phyloP scores from a whole-genome alignment of 2,329 filamentous ascomycete species.

The Aureobasidium mangrovei region DNA sequence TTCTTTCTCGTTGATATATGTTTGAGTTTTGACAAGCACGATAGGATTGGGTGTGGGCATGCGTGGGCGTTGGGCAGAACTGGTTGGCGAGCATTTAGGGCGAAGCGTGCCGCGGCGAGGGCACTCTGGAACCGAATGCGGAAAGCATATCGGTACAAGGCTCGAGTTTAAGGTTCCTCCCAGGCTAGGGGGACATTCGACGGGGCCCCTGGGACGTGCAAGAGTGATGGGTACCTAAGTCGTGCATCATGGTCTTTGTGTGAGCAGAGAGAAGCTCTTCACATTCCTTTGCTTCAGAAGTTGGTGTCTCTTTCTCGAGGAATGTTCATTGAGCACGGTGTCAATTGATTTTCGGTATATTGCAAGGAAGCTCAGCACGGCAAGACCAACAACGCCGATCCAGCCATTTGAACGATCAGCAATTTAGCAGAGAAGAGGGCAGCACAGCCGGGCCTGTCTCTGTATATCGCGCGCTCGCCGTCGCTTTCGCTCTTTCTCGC shows the following conservation, averaged over 20 bases:
- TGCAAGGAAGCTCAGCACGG: no score
- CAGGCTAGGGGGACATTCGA: conserved; percentile 5
- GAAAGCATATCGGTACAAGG: neutral
- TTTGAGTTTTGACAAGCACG: neutral
- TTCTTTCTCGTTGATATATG: no score
- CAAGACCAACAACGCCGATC: no score
- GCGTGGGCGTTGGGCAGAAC: neutral
- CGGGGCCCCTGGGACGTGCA: conserved; percentile 3
- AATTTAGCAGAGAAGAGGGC: no score
- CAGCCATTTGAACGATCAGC: no score
- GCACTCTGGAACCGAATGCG: conserved; percentile 2
- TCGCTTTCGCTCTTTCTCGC: no score
- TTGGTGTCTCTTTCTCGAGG: neutral
- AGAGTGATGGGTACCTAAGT: neutral
- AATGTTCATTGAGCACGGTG: neutral
- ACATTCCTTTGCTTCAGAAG: conserved; percentile 6
- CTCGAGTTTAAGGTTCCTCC: conserved; percentile 6
- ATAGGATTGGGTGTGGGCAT: neutral
- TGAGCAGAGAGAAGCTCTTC: neutral
- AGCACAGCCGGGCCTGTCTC: no score
- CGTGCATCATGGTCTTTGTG: neutral
- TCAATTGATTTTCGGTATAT: no score
- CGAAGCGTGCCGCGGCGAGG: neutral
- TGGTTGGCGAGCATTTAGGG: conserved; percentile 7
- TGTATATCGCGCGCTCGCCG: no score